These are phyloP conservation scores for Diaporthe citrichinensis DNA, from an alignment of 2,329 filamentous ascomycete genomes.

Conservation along the genomic window DNA sequence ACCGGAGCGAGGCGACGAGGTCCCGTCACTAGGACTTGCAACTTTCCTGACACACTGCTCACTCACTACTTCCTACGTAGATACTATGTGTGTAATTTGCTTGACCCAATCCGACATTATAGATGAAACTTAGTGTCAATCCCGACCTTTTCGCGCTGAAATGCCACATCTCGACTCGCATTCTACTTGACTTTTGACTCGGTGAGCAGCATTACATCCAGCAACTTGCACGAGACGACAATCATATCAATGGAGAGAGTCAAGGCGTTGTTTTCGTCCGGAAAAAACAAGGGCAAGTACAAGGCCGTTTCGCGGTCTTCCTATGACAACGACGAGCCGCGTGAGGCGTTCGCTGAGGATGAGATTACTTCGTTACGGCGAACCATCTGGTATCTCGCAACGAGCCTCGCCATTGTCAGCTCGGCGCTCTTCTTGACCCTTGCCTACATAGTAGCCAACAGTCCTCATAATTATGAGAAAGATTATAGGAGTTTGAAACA, in stretches of 20 bases:
- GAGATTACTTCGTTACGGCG: not conserved
- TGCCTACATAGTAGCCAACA: not conserved
- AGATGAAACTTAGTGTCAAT: not conserved
- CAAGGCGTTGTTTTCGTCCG: not conserved
- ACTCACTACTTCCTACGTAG: too few species aligned
- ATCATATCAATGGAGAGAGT: not conserved
- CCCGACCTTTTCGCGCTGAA: not conserved
- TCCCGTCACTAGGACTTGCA: not conserved
- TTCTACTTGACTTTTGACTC: too few species aligned
- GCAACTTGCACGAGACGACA: not conserved
- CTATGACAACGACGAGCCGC: not conserved
- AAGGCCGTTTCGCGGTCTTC: not conserved
- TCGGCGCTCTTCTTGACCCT: not conserved
- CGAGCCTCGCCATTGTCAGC: not conserved
- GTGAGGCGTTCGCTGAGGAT: not conserved
- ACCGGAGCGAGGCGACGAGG: not conserved
- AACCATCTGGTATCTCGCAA: not conserved
- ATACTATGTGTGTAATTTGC: too few species aligned
- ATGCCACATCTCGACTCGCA: too few species aligned
- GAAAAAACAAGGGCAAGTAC: not conserved
- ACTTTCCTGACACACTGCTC: too few species aligned
- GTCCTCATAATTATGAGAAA: not conserved
- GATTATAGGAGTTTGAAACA: not conserved
- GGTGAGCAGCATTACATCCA: too few species aligned
- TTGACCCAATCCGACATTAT: too few species aligned